phyloP scores from a whole-genome alignment of 208 protist species.

The Tetramitus jugosus region DNA sequence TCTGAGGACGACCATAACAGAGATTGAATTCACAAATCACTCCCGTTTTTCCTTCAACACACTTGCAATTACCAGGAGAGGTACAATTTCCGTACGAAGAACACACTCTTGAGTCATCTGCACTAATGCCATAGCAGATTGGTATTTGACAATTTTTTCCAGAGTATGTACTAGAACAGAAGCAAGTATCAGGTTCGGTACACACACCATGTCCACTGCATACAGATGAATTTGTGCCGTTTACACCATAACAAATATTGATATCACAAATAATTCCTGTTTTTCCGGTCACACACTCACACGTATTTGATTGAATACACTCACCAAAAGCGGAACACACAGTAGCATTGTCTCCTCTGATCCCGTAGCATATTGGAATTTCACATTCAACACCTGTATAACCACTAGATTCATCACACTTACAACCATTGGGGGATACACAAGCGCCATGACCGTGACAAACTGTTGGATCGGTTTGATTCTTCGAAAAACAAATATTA shows the following conservation, averaged over 20 bases:
- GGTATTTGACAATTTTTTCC: not conserved
- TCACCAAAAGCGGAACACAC: not conserved
- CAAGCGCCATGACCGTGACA: not conserved
- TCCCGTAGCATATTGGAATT: not conserved
- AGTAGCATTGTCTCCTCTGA: not conserved
- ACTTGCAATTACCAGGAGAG: not conserved
- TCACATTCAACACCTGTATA: constrained; percentile 7
- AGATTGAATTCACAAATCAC: not conserved
- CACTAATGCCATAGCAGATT: not conserved
- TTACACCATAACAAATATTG: not conserved
- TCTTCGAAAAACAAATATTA: not conserved
- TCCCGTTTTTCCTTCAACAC: not conserved
- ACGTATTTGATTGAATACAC: not conserved
- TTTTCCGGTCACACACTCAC: not conserved
- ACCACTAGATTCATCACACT: not conserved
- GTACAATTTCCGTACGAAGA: not conserved
- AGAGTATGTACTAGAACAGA: not conserved
- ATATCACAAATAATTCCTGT: not conserved
- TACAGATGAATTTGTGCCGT: too few relatives aligned
- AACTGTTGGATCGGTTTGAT: not conserved
- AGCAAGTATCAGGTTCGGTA: not conserved
- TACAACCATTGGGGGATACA: not conserved
- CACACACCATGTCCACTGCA: not conserved
- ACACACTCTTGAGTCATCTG: not conserved
- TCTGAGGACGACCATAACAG: not conserved